Conservation (phyloP, 1,284 basidiomycete genomes). For the Puccinia hordei region DNA sequence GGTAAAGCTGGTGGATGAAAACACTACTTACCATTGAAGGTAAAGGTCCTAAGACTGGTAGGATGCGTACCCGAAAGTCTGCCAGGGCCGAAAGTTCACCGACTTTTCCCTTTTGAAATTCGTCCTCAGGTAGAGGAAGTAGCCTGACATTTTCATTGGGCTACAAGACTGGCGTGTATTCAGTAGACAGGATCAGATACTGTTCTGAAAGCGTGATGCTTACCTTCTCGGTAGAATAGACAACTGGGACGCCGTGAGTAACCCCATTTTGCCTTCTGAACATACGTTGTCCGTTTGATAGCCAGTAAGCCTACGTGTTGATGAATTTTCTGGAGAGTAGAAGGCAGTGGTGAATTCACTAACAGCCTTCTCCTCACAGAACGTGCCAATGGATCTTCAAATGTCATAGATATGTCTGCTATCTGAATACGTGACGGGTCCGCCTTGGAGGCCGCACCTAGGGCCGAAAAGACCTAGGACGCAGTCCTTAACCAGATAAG, state of each 20-base stretch:
- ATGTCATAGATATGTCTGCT: constrained; percentile 82
- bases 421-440: constrained; percentile 96
- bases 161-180: background rate
- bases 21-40: constrained; percentile 54
- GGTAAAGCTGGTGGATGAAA: constrained; percentile 1
- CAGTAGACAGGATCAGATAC: background rate
- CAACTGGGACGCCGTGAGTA: constrained; percentile 55
- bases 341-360: constrained; percentile 58
- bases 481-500: background rate
- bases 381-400: constrained; percentile 92
- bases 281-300: background rate
- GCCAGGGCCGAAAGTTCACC: constrained; percentile 89
- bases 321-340: constrained; percentile 62
- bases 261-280: constrained; percentile 53
- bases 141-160: constrained; percentile 72
- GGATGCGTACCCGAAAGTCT: constrained; percentile 86
- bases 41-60: constrained; percentile 74
- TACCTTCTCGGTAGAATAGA: constrained; percentile 52
- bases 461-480: constrained; percentile 81
- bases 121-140: constrained; percentile 85
- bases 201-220: background rate
- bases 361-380: constrained; percentile 78
- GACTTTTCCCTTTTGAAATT: constrained; percentile 84
- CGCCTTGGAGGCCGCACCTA: constrained; percentile 95
- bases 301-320: background rate